Evolutionary conservation across 305 asterid genomes (phyloP), one percentile per base, ranked within the genome.

Genomic region (Lippia alba): DNA sequence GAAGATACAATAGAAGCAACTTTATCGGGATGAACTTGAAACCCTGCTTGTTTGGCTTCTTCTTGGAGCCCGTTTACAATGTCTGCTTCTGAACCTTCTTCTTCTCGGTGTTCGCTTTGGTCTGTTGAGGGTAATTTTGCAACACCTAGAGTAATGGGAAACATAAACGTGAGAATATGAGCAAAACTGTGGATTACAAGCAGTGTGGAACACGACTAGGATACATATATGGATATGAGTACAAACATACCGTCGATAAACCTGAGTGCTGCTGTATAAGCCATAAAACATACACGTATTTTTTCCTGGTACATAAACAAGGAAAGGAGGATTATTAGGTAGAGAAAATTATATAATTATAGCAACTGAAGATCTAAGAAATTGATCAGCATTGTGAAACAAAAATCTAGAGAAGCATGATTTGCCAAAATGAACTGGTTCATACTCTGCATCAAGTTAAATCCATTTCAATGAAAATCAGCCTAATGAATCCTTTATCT

Each of bases 231-330:
- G n/a, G 36, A 45, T 33, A 65, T 56, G 70, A 70, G 61, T 19
- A 70, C 74, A 80, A 70, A 67, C 61, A 57, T 85, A 94, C 98
- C 99, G n/a, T 90, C 81, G 24, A 86, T 81, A 76, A 94, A 94
- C 82, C 83, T 88, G 84, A 94, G 89, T 64, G 97, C 97, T 57
- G 97, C 99, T 70, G 84, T 84, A 56, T 77, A 89, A 72, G 98
- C 84, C 80, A 87, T 74, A 64, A 94, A 84, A 71, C 87, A 88
- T 69, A 91, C 78, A 67, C 97, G 96, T 53, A 94, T 80, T 44
- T 76, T 89, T 66, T 90, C 97, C 98, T 94, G 96, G 65, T 61
- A 73, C 80, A 70, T 12, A 56, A 66, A 63, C 40, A 61, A 16
- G 7, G 72, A 51, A 74, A 74, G 59, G 41, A 61, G 64, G 66